Evolutionary conservation across 2,329 filamentous ascomycete genomes (phyloP).

Genomic region (Aureobasidium vineae): DNA sequence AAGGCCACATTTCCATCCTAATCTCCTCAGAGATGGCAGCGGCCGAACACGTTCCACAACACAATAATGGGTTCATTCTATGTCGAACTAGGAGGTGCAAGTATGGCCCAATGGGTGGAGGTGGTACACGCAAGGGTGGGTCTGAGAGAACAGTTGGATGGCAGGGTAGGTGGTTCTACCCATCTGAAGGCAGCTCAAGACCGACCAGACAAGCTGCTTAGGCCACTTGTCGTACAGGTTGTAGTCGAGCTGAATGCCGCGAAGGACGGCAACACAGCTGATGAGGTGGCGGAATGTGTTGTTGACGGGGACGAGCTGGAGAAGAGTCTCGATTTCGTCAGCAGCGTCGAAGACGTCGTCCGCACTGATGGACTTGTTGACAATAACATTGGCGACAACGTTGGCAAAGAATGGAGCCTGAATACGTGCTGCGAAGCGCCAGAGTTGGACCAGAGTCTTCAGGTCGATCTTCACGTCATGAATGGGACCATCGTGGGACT

Average conservation of each 20-base stretch:
- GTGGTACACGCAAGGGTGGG: slow-evolving; percentile 3
- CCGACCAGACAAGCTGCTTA: background rate
- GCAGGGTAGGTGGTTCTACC: background rate
- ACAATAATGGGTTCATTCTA: background rate
- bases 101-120: background rate
- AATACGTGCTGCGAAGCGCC: slow-evolving; percentile 16
- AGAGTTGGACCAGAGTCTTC: slow-evolving; percentile 10
- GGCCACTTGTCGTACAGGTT: background rate
- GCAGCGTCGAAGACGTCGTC: slow-evolving; percentile 3
- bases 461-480: background rate
- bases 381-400: background rate
- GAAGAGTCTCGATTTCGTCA: background rate
- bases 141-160: background rate
- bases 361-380: background rate
- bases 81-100: background rate
- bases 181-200: background rate
- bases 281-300: slow-evolving; percentile 1
- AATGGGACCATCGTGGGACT: background rate
- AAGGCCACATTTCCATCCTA: background rate
- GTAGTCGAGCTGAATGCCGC: background rate
- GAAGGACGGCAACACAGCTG: background rate
- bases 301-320: background rate
- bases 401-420: slow-evolving; percentile 21
- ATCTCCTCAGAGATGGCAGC: background rate
- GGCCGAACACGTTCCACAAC: background rate